Percentiles rank a stretch among this genome's conserved stretches.
phyloP scores from a whole-genome alignment of 805 yeast species.

The Wickerhamiella bombiphila region DNA sequence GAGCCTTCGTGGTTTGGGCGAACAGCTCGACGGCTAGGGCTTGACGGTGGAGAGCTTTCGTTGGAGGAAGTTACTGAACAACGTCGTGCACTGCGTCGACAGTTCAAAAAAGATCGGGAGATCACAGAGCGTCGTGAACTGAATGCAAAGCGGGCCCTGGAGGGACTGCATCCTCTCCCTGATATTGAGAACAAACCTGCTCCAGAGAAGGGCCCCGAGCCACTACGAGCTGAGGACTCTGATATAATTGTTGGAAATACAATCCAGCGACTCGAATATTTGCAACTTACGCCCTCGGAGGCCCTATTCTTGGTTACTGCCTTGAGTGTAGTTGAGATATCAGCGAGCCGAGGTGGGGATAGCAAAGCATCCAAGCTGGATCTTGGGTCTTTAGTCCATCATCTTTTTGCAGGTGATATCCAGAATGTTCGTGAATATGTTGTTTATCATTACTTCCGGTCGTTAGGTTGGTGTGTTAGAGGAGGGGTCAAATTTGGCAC shows the following conservation, averaged over 20 bases:
- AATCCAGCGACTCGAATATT: slow-evolving; percentile 24
- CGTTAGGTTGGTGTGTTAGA: slow-evolving; percentile 88
- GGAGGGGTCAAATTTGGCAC: slow-evolving; percentile 86
- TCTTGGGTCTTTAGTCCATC: background rate
- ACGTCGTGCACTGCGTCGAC: slow-evolving; percentile 56
- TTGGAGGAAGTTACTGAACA: slow-evolving; percentile 62
- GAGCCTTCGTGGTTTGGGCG: slow-evolving; percentile 86
- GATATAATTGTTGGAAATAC: slow-evolving; percentile 13
- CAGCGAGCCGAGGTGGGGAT: background rate
- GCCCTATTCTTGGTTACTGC: slow-evolving; percentile 52
- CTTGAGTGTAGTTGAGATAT: slow-evolving; percentile 34
- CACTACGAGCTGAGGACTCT: slow-evolving; percentile 13
- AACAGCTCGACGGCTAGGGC: slow-evolving; percentile 39
- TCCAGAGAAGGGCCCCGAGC: background rate
- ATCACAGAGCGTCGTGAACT: slow-evolving; percentile 38
- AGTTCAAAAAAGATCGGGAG: slow-evolving; percentile 57
- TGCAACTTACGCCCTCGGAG: slow-evolving; percentile 68
- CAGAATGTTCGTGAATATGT: slow-evolving; percentile 40
- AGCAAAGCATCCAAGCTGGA: background rate
- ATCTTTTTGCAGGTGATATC: background rate
- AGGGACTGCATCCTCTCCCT: slow-evolving; percentile 4
- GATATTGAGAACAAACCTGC: background rate
- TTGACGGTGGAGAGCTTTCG: slow-evolving; percentile 26
- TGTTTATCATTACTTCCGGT: slow-evolving; percentile 73
- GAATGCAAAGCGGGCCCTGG: slow-evolving; percentile 22